phyloP scores from a whole-genome alignment of 176 grass and related monocot species.

The Tillandsia leiboldiana region DNA sequence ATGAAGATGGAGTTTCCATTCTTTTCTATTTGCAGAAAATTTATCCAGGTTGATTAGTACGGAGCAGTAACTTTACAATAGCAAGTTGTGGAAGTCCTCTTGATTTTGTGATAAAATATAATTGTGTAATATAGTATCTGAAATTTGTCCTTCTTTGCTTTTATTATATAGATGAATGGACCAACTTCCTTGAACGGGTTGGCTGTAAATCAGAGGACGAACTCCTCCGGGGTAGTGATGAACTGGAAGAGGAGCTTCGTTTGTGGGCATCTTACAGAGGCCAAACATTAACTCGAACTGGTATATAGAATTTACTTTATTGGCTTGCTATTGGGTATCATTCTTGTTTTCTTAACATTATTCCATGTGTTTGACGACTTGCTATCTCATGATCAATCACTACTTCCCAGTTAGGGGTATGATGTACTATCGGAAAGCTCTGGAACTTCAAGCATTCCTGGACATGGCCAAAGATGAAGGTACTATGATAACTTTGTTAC shows the following conservation, averaged over 20 bases:
- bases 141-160: conserved; percentile 11
- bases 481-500: conserved; percentile 16
- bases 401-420: conserved; percentile 65
- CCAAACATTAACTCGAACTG: conserved; percentile 87
- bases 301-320: conserved; percentile 17
- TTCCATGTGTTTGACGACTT: neutral
- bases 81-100: neutral
- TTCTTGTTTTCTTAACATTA: neutral
- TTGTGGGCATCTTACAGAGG: conserved; percentile 86
- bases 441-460: conserved; percentile 90
- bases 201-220: conserved; percentile 45
- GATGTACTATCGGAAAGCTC: conserved; percentile 97
- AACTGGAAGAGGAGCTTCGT: conserved; percentile 47
- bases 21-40: conserved; percentile 97
- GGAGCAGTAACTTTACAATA: neutral
- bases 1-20: conserved; percentile 90
- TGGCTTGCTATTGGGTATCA: neutral
- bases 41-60: conserved; percentile 55
- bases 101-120: neutral
- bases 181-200: conserved; percentile 62
- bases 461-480: conserved; percentile 86
- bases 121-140: neutral
- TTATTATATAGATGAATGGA: conserved; percentile 72
- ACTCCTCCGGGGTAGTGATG: conserved; percentile 29
- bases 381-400: neutral